Evolutionary conservation across 306 rosid species (phyloP).

Genomic region (Sicyos baderoa): DNA sequence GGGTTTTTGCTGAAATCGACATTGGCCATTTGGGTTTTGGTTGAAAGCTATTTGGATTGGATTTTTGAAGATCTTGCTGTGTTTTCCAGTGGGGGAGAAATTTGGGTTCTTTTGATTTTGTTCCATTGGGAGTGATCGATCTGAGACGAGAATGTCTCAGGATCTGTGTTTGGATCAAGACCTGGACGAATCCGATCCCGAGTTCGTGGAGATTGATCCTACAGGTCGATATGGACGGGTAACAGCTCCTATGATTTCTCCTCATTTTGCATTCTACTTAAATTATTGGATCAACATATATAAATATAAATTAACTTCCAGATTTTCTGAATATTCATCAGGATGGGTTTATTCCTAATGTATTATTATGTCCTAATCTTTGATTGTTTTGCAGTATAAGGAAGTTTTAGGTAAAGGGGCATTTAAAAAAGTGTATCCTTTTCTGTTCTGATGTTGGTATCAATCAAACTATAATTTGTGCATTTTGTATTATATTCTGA

Average conservation of each 20-base stretch:
- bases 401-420: conserved; percentile 91
- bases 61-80: too few species aligned
- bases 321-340: not conserved
- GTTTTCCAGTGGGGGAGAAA: too few species aligned
- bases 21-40: too few species aligned
- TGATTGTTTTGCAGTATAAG: conserved; percentile 57
- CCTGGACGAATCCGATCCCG: conserved; percentile 48
- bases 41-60: too few species aligned
- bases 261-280: not conserved
- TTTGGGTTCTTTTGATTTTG: not conserved
- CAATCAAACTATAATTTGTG: too few species aligned
- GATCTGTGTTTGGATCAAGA: conserved; percentile 57
- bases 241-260: not conserved
- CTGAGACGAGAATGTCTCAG: conserved; percentile 45
- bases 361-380: conserved; percentile 13
- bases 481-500: too few species aligned
- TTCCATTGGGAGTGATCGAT: not conserved
- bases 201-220: conserved; percentile 86
- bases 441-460: conserved; percentile 11
- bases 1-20: not conserved
- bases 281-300: too few species aligned
- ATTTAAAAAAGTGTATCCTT: conserved; percentile 98
- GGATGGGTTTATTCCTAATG: conserved; percentile 9
- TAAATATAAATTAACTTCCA: not conserved
- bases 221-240: conserved; percentile 91